Conservation (phyloP, 2,329 filamentous ascomycete genomes). For the Talaromyces amestolkiae region DNA sequence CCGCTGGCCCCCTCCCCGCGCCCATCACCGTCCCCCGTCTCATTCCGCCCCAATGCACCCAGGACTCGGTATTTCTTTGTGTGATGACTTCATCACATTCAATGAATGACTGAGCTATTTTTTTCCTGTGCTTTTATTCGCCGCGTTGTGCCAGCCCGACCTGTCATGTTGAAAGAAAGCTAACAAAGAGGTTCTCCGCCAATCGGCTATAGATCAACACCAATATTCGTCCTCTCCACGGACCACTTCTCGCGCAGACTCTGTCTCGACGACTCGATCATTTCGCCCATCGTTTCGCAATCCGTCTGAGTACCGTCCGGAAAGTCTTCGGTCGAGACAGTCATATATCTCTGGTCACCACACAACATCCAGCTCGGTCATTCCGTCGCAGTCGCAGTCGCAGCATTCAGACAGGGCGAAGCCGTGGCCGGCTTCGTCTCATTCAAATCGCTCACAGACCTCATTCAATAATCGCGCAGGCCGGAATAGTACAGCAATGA, state of each 20-base stretch:
- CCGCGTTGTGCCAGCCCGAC: background rate
- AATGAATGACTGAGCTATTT: background rate
- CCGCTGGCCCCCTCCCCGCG: slow-evolving; percentile 14
- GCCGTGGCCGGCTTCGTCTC: slow-evolving; percentile 22
- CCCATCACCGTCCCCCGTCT: slow-evolving; percentile 14
- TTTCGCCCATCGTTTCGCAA: slow-evolving; percentile 17
- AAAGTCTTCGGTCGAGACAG: slow-evolving; percentile 14
- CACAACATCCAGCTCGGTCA: slow-evolving; percentile 16
- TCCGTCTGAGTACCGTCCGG: slow-evolving; percentile 7
- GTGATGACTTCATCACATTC: slow-evolving; percentile 8
- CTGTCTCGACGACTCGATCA: slow-evolving; percentile 17
- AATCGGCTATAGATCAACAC: slow-evolving; percentile 4
- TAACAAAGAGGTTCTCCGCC: slow-evolving; percentile 12
- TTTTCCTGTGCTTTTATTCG: background rate
- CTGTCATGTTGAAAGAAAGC: background rate
- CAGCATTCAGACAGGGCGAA: slow-evolving; percentile 20
- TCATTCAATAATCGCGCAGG: slow-evolving; percentile 40
- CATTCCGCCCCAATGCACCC: slow-evolving; percentile 19
- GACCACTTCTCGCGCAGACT: slow-evolving; percentile 13
- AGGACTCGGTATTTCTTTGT: slow-evolving; percentile 9
- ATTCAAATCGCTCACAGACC: slow-evolving; percentile 33
- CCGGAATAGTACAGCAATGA: slow-evolving; percentile 59
- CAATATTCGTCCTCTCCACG: slow-evolving; percentile 8
- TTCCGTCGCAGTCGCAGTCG: slow-evolving; percentile 24
- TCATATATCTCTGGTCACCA: slow-evolving; percentile 16